These are phyloP conservation scores for Termitomyces sp. DNA, from an alignment of 768 basidiomycete genomes.

Conservation along the genomic window DNA sequence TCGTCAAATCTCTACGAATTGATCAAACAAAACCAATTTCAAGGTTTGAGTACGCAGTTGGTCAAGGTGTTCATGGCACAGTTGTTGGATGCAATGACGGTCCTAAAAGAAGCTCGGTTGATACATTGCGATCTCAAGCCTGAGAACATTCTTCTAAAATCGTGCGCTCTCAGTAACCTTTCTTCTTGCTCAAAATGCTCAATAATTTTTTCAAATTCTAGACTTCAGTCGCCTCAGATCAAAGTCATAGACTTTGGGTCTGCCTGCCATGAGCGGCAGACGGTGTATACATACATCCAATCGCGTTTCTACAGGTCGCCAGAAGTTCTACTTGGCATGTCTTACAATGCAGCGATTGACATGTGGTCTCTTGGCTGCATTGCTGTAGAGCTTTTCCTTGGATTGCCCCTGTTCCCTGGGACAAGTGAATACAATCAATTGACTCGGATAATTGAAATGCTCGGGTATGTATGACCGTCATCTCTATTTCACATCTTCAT, in stretches of 20 bases:
- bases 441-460: constrained; percentile 95
- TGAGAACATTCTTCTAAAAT: constrained; percentile 96
- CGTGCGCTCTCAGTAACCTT: constrained; percentile 42
- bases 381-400: constrained; percentile 96
- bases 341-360: constrained; percentile 94
- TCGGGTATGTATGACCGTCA: constrained; percentile 64
- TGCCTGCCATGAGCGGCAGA: constrained; percentile 97
- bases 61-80: constrained; percentile 99
- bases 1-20: constrained; percentile 98
- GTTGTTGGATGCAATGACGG: constrained; percentile 85
- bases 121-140: constrained; percentile 99
- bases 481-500: not conserved
- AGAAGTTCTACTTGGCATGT: constrained; percentile 91
- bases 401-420: constrained; percentile 94
- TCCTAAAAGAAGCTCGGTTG: constrained; percentile 91
- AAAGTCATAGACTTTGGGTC: constrained; percentile 99
- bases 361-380: constrained; percentile 99
- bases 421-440: constrained; percentile 99
- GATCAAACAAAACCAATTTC: constrained; percentile 99
- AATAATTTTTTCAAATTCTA: constrained; percentile 23
- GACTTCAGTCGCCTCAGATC: constrained; percentile 95
- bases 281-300: constrained; percentile 99
- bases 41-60: constrained; percentile 92
- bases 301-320: constrained; percentile 98
- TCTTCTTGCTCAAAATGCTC: constrained; percentile 3